A percentile compares a stretch with the other conserved stretches of the same genome.
These are phyloP conservation scores for Dalbergia cochinchinensis DNA, from an alignment of 306 rosid species.

Conservation along the genomic window DNA sequence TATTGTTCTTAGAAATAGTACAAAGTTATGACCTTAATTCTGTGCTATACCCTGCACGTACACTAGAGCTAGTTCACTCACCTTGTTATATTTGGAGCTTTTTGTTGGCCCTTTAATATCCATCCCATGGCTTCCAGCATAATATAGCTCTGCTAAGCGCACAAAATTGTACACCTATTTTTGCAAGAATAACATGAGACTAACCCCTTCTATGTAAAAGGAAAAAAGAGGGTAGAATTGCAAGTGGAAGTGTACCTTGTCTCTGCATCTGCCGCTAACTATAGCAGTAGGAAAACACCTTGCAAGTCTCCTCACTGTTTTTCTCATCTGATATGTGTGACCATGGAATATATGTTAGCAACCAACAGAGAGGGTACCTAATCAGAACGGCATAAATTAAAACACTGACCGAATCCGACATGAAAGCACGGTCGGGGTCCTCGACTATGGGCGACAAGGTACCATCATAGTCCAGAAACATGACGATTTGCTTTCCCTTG, in stretches of 20 bases:
- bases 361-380: background rate
- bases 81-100: slow-evolving; percentile 70
- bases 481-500: slow-evolving; percentile 79
- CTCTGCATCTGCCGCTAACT: slow-evolving; percentile 91
- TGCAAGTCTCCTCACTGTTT: slow-evolving; percentile 79
- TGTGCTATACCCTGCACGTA: background rate
- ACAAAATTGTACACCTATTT: slow-evolving; percentile 82
- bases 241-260: slow-evolving; percentile 65
- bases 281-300: slow-evolving; percentile 89
- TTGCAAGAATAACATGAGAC: background rate
- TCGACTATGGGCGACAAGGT: slow-evolving; percentile 92
- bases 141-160: slow-evolving; percentile 83
- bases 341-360: background rate
- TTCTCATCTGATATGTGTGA: slow-evolving; percentile 75
- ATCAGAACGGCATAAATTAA: background rate
- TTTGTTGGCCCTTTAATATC: slow-evolving; percentile 91
- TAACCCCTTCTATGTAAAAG: background rate
- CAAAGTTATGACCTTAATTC: background rate
- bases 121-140: slow-evolving; percentile 99
- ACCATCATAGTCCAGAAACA: slow-evolving; percentile 94
- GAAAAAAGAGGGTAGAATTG: background rate
- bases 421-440: slow-evolving; percentile 88
- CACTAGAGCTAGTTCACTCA: slow-evolving; percentile 46
- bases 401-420: slow-evolving; percentile 75
- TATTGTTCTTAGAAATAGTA: background rate